Evolutionary conservation across 108 stramenopile species (phyloP), one percentile per base, ranked within the genome.

Genomic region (Pseudonitzschia multistriata): DNA sequence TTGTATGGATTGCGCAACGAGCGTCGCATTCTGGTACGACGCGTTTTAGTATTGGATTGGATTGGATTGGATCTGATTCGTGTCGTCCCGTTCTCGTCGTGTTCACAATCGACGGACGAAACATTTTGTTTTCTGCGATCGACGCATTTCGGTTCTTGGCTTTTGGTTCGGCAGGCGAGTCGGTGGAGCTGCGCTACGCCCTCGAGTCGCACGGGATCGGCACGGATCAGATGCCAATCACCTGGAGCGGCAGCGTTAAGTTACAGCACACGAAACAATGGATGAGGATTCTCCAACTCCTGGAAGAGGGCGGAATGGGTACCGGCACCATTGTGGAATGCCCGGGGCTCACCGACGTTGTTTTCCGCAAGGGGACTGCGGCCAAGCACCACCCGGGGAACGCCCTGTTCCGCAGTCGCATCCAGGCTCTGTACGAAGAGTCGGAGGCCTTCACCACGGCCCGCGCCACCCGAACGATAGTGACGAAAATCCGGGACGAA

Each of bases 201-300:
- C 28, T 60, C 1, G 5, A 36, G 24, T 24, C 27, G 4, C 35
- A 60, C 59, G 59, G 59, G 2, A 60, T 60, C 5, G 13, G 5
- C 35, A 21, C 27, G 34, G 31, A 60, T 33, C 27, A 31, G 19
- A 3, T 60, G n/a, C 59, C 59, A 5, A 36, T 60, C 13, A 60
- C 30, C 0, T 33, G 19, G 10, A 19, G 31, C 0, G 59, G 59
- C 13, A 60, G 8, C 2, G 27, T 60, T 3, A 60, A 60, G 35
- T 42, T 36, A 25, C 66, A 57, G 49, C 29, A 67, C 24, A 24
- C 39, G 3, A 66, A 61, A 6, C 63, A 74, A 33, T 74, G 73
- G 73, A 61, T 74, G 3, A 29, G 59, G 7, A 1, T 3, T 8
- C 59, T 29, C 11, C 24, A 60, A 3, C 2, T 21, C 27, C 13